Percentiles rank a stretch among this genome's conserved stretches.
These are phyloP conservation scores for Aspergillus brasiliensis DNA, from an alignment of 2,329 filamentous ascomycete species.

Conservation along the genomic window DNA sequence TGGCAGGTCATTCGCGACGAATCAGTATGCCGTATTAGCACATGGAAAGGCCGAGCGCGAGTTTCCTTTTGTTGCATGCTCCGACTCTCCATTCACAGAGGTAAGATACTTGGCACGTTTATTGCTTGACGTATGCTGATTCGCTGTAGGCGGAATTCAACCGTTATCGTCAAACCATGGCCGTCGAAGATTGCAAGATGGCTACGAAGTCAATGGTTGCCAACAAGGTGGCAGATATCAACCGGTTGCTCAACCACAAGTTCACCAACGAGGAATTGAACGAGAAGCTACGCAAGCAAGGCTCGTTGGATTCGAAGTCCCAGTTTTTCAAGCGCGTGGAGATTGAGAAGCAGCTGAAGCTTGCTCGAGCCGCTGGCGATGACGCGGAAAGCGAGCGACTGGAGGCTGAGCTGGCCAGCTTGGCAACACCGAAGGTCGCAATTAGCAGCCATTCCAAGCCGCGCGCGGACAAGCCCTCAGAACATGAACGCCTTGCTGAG, in stretches of 20 bases:
- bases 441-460: constrained; percentile 66
- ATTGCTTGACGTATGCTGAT: neutral
- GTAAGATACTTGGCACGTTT: constrained; percentile 48
- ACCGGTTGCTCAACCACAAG: constrained; percentile 72
- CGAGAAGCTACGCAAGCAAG: constrained; percentile 72
- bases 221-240: constrained; percentile 78
- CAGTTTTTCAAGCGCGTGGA: constrained; percentile 69
- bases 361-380: constrained; percentile 67
- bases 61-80: constrained; percentile 89
- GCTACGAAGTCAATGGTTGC: constrained; percentile 71
- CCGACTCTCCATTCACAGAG: constrained; percentile 81
- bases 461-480: constrained; percentile 56
- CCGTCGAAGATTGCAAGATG: constrained; percentile 69
- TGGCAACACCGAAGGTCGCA: constrained; percentile 65
- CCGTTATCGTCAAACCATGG: constrained; percentile 74
- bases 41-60: constrained; percentile 82
- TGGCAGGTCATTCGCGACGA: constrained; percentile 77
- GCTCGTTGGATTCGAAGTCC: constrained; percentile 66
- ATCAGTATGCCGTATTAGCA: constrained; percentile 78
- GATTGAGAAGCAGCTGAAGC: constrained; percentile 65
- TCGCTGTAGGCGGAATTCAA: constrained; percentile 69
- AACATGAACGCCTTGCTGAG: constrained; percentile 80
- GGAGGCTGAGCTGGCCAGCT: constrained; percentile 51
- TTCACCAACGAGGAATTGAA: constrained; percentile 85
- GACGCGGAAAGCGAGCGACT: constrained; percentile 55